These are phyloP conservation scores for Solanum dulcamara DNA, from an alignment of 257 asterid genomes.

Conservation along the genomic window DNA sequence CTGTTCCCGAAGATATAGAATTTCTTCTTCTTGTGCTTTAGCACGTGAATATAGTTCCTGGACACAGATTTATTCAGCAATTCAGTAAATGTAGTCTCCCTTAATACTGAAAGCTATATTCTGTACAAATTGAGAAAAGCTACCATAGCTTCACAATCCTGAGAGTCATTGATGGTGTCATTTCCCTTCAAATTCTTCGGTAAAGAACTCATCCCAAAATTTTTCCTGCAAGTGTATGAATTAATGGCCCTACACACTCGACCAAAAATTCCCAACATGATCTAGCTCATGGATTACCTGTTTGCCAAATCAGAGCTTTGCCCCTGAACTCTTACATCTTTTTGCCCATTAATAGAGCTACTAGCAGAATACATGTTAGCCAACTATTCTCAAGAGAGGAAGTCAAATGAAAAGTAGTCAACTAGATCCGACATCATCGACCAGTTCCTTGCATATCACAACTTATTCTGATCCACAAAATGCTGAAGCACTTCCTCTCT, in stretches of 20 bases:
- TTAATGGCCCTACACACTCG: background rate
- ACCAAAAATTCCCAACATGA: background rate
- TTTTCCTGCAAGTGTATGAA: conserved; percentile 29
- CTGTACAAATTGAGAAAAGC: conserved; percentile 9
- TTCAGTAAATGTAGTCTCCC: background rate
- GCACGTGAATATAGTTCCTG: conserved; percentile 59
- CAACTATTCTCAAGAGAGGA: conserved; percentile 6
- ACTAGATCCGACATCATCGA: conserved; percentile 7
- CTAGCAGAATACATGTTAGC: conserved; percentile 23
- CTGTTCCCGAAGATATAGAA: conserved; percentile 57
- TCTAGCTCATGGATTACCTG: conserved; percentile 31
- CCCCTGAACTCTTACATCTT: conserved; percentile 18
- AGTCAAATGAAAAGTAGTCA: conserved; percentile 16
- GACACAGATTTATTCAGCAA: conserved; percentile 1
- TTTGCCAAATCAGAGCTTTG: conserved; percentile 29
- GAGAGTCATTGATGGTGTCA: conserved; percentile 23
- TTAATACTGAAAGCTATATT: background rate
- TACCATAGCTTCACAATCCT: conserved; percentile 73
- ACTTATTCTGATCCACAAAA: background rate
- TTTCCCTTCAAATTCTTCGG: conserved; percentile 38
- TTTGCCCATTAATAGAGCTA: conserved; percentile 34
- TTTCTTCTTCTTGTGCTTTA: conserved; percentile 64
- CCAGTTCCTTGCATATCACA: background rate
- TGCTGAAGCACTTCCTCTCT: background rate
- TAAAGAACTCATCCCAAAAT: conserved; percentile 33